Base-by-base conservation (phyloP, 257 asterid species). In the Solanum paucissectum region DNA sequence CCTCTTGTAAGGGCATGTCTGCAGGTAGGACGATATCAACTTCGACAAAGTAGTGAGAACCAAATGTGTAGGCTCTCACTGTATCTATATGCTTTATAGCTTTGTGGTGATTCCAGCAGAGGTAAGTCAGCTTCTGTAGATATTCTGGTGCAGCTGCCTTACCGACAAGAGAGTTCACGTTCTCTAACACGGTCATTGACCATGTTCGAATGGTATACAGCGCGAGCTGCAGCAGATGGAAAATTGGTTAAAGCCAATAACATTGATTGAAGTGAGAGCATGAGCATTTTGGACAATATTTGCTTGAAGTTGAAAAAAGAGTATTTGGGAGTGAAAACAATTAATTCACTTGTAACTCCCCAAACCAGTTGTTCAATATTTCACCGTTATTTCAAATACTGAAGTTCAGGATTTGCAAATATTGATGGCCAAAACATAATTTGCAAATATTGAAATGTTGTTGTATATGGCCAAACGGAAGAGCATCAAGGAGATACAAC, bases 41-140 rank as follows among this genome's bases (percentile, higher is more conserved):
- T 89, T 92, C 94, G 1, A 91, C 94, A 55, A 92, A 92, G 89
- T 91, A 92, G 89, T 91, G 92, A 10, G 93, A 92, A 85, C 94
- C 93, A 52, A 92, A 92, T 64, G 94, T 92, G 84, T 92, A 92
- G 25, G 93, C 94, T 88, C 93, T 76, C 58, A 92, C 93, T 0
- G 94, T 92, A 83, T 92, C 94, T 6, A 92, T 92, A 88, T 92
- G 94, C 68, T 91, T 88, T 89, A 92, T 88, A 84, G 92, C 90
- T 89, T 90, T 90, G 90, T 92, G 94, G 88, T 92, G 94, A 73
- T 92, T 92, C 93, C 94, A 92, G 82, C 94, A 92, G 36, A 92
- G 92, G 88, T 92, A 92, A 25, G 94, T 92, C 86, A 92, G 91
- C 87, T 92, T 92, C 46, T 92, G 94, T 32, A 92, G 83, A 68